phyloP scores from a whole-genome alignment of 2,329 filamentous ascomycete genomes.

The Alternaria sp. region DNA sequence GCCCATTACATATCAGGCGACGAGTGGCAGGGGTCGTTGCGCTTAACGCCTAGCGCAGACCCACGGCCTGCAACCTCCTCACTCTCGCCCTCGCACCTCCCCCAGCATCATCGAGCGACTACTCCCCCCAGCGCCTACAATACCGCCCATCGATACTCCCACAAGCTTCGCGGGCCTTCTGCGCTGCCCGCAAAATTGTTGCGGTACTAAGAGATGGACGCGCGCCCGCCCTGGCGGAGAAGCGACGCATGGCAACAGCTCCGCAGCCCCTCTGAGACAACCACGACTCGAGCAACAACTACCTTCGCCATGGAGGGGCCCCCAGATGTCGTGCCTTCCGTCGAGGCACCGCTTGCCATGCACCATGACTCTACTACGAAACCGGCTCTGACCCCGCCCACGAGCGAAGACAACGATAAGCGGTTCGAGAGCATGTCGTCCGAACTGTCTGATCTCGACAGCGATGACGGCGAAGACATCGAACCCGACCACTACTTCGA shows the following conservation, averaged over 20 bases:
- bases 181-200: conserved; percentile 37
- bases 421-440: conserved; percentile 56
- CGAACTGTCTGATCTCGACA: conserved; percentile 59
- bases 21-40: conserved; percentile 10
- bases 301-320: conserved; percentile 41
- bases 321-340: conserved; percentile 44
- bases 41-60: conserved; percentile 16
- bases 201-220: conserved; percentile 28
- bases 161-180: conserved; percentile 22
- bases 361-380: conserved; percentile 44
- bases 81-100: conserved; percentile 35
- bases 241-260: conserved; percentile 37
- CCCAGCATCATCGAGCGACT: conserved; percentile 31
- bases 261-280: conserved; percentile 31
- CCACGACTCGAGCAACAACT: conserved; percentile 17
- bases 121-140: conserved; percentile 21
- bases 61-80: conserved; percentile 29
- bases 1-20: conserved; percentile 31
- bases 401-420: conserved; percentile 61
- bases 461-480: conserved; percentile 70
- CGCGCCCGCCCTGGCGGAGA: conserved; percentile 39
- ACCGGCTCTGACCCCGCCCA: conserved; percentile 60
- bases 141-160: conserved; percentile 6
- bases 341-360: conserved; percentile 39
- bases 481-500: conserved; percentile 88